Base-by-base conservation (phyloP, 345 rosid genomes). In the Noccaea caerulescens region DNA sequence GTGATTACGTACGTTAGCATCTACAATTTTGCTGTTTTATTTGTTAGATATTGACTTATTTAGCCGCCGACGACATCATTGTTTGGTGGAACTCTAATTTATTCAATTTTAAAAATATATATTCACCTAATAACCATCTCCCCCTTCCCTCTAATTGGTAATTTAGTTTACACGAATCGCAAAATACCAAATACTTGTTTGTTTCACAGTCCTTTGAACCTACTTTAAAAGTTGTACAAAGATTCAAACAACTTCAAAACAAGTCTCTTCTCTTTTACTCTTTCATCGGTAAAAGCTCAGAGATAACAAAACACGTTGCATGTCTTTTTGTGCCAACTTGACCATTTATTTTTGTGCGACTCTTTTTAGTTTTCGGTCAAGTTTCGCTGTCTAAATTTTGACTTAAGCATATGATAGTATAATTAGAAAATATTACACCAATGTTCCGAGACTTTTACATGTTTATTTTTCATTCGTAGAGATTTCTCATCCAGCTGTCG, bases 1-100 rank as follows among this genome's bases (percentile, higher is more conserved):
- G 36, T 47, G 71, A 73, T 50, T 66, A 73, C 72, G 71, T 66
- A 73, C 72, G 71, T 64, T 42, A 56, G 4, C 45, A 12, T 44
- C 8, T 7, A 51, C 23, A 32, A 20, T 42, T 13, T 72, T 62
- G n/a, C 11, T 53, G 1, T 46, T 62, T 20, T 12, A 61, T 60
- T 61, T 8, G 36, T 51, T 60, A 71, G 10, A 43, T 43, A n/a
- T 18, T 42, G 62, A 54, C 41, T 45, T 54, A 23, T 37, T 45
- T 72, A 53, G 43, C 51, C n/a, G 23, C 42, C 57, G 38, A 41
- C 55, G 58, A 32, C 42, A 30, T 64, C 57, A 64, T 37, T 37
- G 18, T 56, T 56, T 25, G 65, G 34, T 45, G 65, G 38, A 54
- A 58, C 25, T 53, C 50, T 38, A 27, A 4, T 42, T 5, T 54